phyloP scores from a whole-genome alignment of 1,139 yeast genomes.

The Geotrichum carabidarum region DNA sequence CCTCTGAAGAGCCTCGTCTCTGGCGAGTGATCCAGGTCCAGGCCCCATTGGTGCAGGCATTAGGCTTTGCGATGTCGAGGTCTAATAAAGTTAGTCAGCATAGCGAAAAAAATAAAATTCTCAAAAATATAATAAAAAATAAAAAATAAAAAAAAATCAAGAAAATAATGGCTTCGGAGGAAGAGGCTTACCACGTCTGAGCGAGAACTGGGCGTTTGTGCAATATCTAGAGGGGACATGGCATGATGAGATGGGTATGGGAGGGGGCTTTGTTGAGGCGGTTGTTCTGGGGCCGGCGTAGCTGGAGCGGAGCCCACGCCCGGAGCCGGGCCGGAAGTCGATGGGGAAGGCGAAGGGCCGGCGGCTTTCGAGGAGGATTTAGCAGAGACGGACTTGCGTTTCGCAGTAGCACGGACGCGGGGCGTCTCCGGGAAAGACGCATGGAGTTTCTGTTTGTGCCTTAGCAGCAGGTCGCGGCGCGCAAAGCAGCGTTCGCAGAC shows the following conservation, averaged over 20 bases:
- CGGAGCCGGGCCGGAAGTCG: neutral
- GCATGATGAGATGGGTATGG: neutral
- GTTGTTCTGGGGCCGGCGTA: neutral
- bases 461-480: conserved; percentile 76
- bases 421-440: conserved; percentile 42
- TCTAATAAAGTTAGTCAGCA: no score
- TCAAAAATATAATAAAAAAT: neutral
- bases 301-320: neutral
- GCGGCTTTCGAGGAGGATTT: conserved; percentile 13
- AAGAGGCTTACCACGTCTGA: neutral
- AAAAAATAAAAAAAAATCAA: neutral
- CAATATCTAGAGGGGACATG: conserved; percentile 1
- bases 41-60: no score
- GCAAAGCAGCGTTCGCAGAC: conserved; percentile 96
- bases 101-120: neutral
- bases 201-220: neutral
- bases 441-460: conserved; percentile 94
- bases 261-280: conserved; percentile 7
- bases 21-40: no score
- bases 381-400: conserved; percentile 17
- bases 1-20: neutral
- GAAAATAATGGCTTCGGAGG: neutral
- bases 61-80: no score
- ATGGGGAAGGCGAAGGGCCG: neutral
- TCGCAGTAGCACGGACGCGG: conserved; percentile 22